phyloP scores from a whole-genome alignment of 1,284 basidiomycete species.

The Malassezia sympodialis region DNA sequence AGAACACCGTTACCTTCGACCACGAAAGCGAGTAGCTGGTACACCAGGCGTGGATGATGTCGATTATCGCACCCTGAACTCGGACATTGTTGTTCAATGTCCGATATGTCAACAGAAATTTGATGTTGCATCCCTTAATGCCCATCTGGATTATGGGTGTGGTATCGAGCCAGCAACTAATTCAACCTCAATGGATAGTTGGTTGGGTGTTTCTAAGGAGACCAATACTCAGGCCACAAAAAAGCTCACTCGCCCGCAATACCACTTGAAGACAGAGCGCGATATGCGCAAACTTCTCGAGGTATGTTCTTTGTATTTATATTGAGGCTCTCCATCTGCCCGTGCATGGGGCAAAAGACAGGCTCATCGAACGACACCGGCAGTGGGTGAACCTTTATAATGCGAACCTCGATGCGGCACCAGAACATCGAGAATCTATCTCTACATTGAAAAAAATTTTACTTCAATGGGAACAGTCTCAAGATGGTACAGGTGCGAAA shows the following conservation, averaged over 20 bases:
- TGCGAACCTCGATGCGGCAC: constrained; percentile 40
- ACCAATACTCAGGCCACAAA: constrained; percentile 18
- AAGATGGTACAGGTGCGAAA: neutral
- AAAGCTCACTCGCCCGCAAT: constrained; percentile 32
- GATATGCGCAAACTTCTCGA: constrained; percentile 34
- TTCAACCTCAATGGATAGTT: neutral
- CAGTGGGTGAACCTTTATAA: constrained; percentile 45
- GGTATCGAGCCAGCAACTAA: constrained; percentile 20
- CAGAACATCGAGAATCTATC: constrained; percentile 20
- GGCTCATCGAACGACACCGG: constrained; percentile 31
- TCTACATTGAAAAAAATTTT: constrained; percentile 26
- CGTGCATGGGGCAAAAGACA: constrained; percentile 25
- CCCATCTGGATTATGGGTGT: constrained; percentile 35
- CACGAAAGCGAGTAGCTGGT: constrained; percentile 16
- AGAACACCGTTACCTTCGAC: neutral
- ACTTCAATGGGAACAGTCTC: constrained; percentile 28
- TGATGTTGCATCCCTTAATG: constrained; percentile 30
- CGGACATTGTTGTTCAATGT: constrained; percentile 25
- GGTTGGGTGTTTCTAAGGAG: neutral
- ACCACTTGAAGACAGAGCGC: constrained; percentile 28
- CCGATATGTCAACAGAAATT: constrained; percentile 35
- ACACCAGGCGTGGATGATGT: constrained; percentile 4
- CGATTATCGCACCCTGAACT: constrained; percentile 14
- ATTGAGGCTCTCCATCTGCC: constrained; percentile 21
- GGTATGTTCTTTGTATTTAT: neutral